Evolutionary conservation across 2,329 filamentous ascomycete genomes (phyloP).

Genomic region (Curvularia spicifera): DNA sequence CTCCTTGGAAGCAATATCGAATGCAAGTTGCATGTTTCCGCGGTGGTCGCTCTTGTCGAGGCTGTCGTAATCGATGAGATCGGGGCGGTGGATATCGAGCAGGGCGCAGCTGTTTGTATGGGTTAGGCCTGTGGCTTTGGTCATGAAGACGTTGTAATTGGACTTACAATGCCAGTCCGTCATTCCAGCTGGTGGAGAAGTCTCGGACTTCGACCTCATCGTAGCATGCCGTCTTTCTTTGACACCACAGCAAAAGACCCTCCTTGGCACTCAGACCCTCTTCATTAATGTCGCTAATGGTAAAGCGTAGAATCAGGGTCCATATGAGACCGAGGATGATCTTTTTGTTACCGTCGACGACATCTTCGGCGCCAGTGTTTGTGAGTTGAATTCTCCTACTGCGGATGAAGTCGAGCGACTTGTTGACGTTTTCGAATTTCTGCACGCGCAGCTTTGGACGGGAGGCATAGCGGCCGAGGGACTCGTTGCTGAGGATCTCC

Average conservation of each 20-base stretch:
- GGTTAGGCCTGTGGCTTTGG: conserved; percentile 15
- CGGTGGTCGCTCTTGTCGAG: conserved; percentile 93
- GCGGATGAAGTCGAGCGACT: conserved; percentile 91
- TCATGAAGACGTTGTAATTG: no score
- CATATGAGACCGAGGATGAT: conserved; percentile 97
- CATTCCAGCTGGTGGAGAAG: conserved; percentile 96
- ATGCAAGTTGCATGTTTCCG: conserved; percentile 97
- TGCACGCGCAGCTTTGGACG: conserved; percentile 96
- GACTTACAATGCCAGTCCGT: conserved; percentile 82
- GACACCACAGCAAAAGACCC: conserved; percentile 93
- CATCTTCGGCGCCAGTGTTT: conserved; percentile 97
- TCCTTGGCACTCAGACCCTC: conserved; percentile 98
- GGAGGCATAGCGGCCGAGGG: conserved; percentile 93
- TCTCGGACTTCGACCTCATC: conserved; percentile 95
- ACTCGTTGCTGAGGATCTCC: conserved; percentile 93
- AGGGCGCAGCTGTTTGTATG: conserved; percentile 70
- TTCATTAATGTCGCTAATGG: conserved; percentile 97
- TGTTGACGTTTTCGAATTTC: conserved; percentile 97
- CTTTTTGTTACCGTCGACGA: conserved; percentile 96
- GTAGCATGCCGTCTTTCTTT: conserved; percentile 97
- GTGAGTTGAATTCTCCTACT: conserved; percentile 93
- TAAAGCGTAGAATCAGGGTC: conserved; percentile 97
- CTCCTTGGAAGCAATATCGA: conserved; percentile 93
- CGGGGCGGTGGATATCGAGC: conserved; percentile 94
- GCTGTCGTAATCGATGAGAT: conserved; percentile 94